These are phyloP conservation scores for Hevea brasiliensis DNA, from an alignment of 345 rosid species.

Conservation along the genomic window DNA sequence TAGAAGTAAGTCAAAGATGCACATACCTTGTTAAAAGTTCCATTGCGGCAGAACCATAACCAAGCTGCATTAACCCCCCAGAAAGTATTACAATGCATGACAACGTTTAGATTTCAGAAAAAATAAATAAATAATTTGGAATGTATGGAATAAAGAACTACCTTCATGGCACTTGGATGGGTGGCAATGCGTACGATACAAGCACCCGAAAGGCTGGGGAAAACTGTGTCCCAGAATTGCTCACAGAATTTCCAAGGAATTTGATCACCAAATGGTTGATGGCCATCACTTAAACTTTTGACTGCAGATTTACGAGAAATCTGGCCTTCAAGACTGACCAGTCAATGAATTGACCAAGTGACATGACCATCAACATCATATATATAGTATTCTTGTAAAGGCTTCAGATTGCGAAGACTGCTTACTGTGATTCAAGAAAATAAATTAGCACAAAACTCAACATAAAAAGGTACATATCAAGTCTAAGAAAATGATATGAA, in stretches of 20 bases:
- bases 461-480: neutral
- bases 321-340: slow-evolving; percentile 92
- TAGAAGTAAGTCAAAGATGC: slow-evolving; percentile 13
- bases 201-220: slow-evolving; percentile 95
- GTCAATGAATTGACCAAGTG: neutral
- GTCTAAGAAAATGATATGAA: neutral
- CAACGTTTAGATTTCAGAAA: slow-evolving; percentile 22
- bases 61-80: slow-evolving; percentile 59
- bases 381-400: neutral
- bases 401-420: neutral
- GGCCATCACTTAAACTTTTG: slow-evolving; percentile 69
- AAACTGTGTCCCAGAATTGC: slow-evolving; percentile 73
- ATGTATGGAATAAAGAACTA: slow-evolving; percentile 27
- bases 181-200: slow-evolving; percentile 97
- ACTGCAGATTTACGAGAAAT: slow-evolving; percentile 82
- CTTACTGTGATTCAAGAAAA: neutral
- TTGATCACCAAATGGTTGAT: slow-evolving; percentile 94
- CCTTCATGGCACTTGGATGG: slow-evolving; percentile 96
- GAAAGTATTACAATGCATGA: slow-evolving; percentile 20
- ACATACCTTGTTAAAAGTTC: slow-evolving; percentile 77
- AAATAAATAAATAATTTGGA: neutral
- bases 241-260: slow-evolving; percentile 98
- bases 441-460: neutral
- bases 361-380: neutral
- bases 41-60: slow-evolving; percentile 94